These are phyloP conservation scores for Oldenlandia corymbosa DNA, from an alignment of 257 asterid genomes.

Conservation along the genomic window DNA sequence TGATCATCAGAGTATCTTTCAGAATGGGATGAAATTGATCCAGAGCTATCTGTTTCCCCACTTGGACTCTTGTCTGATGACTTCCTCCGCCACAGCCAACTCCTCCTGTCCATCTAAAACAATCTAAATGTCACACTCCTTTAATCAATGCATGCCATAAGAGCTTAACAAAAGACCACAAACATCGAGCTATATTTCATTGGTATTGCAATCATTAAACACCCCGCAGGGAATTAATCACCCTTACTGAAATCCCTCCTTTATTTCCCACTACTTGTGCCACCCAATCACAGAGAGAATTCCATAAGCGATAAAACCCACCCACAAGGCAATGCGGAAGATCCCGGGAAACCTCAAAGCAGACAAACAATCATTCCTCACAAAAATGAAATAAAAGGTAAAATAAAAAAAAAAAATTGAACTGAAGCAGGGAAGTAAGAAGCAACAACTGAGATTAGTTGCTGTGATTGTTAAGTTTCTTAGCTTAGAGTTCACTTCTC, in stretches of 20 bases:
- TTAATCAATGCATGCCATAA: slow-evolving; percentile 1
- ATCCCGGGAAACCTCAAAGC: neutral
- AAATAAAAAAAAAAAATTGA: neutral
- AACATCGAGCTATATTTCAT: neutral
- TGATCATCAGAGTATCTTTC: slow-evolving; percentile 91
- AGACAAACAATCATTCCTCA: neutral
- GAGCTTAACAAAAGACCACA: slow-evolving; percentile 4
- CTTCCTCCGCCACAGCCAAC: slow-evolving; percentile 91
- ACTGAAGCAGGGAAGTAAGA: neutral
- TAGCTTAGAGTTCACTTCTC: slow-evolving; percentile 28
- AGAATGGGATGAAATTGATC: slow-evolving; percentile 70
- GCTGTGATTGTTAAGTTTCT: slow-evolving; percentile 7
- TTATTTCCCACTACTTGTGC: neutral
- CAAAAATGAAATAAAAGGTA: too few relatives aligned
- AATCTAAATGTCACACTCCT: neutral
- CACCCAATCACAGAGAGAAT: neutral
- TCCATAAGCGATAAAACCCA: neutral
- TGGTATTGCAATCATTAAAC: neutral
- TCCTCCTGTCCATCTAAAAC: slow-evolving; percentile 66
- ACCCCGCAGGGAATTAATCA: neutral
- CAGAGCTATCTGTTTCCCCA: slow-evolving; percentile 91
- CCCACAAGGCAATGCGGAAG: neutral
- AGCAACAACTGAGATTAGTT: neutral
- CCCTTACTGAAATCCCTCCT: neutral
- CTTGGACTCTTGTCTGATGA: slow-evolving; percentile 71